Percentiles rank a stretch among this genome's conserved stretches.
Conservation (phyloP, 1,284 basidiomycete species). For the Mycosarcoma maydis region DNA sequence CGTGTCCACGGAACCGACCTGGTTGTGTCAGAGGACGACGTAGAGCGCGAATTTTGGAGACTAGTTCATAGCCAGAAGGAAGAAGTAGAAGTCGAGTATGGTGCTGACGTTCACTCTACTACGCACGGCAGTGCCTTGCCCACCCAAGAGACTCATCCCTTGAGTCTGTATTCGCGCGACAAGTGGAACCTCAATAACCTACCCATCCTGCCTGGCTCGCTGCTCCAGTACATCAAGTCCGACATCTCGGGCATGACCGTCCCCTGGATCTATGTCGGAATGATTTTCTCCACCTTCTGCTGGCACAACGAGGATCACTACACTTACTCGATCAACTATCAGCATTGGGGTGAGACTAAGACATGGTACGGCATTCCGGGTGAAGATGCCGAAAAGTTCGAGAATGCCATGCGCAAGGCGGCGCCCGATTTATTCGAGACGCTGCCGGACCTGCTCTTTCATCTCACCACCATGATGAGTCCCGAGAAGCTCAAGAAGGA, state of each 20-base stretch:
- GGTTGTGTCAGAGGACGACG: constrained; percentile 82
- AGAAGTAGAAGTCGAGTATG: constrained; percentile 97
- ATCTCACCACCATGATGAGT: constrained; percentile 97
- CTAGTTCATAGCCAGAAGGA: constrained; percentile 88
- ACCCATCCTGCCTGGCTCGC: constrained; percentile 85
- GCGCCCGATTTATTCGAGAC: constrained; percentile 99
- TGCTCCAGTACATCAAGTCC: constrained; percentile 90
- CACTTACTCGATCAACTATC: constrained; percentile 76
- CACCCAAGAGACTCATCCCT: constrained; percentile 88
- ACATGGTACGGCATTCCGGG: constrained; percentile 99
- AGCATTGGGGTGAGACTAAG: constrained; percentile 99
- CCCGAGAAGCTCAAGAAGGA: constrained; percentile 84
- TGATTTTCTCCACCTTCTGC: constrained; percentile 99
- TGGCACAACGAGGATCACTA: constrained; percentile 99
- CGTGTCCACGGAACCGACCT: constrained; percentile 68
- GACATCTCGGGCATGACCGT: constrained; percentile 99
- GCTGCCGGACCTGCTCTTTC: constrained; percentile 94
- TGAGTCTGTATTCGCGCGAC: constrained; percentile 85
- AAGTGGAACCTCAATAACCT: constrained; percentile 99
- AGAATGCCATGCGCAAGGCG: constrained; percentile 91
- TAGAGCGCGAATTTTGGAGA: constrained; percentile 97
- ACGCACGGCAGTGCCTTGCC: constrained; percentile 97
- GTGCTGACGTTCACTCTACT: constrained; percentile 96
- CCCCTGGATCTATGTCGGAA: constrained; percentile 99
- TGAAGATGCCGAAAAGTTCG: constrained; percentile 91